Conservation (phyloP, 176 grass and related monocot genomes). For the Otatea glauca region DNA sequence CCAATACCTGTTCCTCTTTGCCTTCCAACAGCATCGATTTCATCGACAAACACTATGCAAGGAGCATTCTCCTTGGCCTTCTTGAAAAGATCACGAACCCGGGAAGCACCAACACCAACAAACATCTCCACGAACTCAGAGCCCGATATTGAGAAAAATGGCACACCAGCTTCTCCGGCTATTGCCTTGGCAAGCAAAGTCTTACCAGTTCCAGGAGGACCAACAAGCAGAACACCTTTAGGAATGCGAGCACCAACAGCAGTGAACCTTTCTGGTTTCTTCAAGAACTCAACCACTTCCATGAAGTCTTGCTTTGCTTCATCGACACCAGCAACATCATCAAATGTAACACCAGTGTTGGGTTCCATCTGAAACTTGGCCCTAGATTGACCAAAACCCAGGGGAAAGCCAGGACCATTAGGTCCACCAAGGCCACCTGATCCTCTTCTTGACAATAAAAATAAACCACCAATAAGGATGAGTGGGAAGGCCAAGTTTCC, state of each 20-base stretch:
- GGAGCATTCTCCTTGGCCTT: constrained; percentile 99
- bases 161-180: constrained; percentile 96
- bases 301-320: constrained; percentile 98
- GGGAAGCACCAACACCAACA: constrained; percentile 93
- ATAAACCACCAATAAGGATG: constrained; percentile 92
- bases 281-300: constrained; percentile 98
- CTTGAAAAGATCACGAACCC: constrained; percentile 97
- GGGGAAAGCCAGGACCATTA: constrained; percentile 86
- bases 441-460: constrained; percentile 84
- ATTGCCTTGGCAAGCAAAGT: constrained; percentile 98
- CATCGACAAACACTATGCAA: constrained; percentile 97
- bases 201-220: constrained; percentile 95
- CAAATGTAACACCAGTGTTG: constrained; percentile 95
- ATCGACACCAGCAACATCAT: constrained; percentile 93
- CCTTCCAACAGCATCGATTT: constrained; percentile 93
- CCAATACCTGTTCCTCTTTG: constrained; percentile 91
- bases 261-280: constrained; percentile 96
- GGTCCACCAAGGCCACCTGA: constrained; percentile 90
- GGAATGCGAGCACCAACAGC: constrained; percentile 97
- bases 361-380: constrained; percentile 99
- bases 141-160: constrained; percentile 95
- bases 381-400: constrained; percentile 84
- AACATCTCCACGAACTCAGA: constrained; percentile 99
- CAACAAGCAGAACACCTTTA: constrained; percentile 96
- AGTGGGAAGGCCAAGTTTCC: constrained; percentile 94